Conservation (phyloP, 345 rosid genomes). For the Barbarea vulgaris region DNA sequence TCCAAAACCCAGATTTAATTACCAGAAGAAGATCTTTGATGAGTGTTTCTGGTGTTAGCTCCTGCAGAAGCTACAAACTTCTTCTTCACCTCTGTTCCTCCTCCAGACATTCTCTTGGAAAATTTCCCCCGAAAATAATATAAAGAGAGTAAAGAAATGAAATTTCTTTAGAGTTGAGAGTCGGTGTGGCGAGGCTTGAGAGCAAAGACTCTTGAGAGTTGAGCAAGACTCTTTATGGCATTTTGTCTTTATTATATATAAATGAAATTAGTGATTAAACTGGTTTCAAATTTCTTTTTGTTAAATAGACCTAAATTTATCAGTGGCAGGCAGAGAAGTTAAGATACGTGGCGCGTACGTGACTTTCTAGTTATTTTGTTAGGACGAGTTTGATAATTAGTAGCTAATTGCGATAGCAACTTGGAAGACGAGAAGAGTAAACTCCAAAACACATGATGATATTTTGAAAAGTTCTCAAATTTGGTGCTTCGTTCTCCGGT, state of each 20-base stretch:
- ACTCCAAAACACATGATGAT: neutral
- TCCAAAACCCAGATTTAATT: neutral
- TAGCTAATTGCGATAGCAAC: neutral
- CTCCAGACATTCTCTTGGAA: slow-evolving; percentile 13
- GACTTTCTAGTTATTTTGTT: neutral
- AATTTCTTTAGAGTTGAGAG: too few relatives aligned
- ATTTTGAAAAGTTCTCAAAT: neutral
- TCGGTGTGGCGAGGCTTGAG: neutral
- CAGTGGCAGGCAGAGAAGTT: slow-evolving; percentile 3
- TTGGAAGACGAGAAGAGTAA: neutral
- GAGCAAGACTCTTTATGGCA: neutral
- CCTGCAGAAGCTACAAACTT: slow-evolving; percentile 7
- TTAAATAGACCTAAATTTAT: neutral
- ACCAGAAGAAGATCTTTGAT: slow-evolving; percentile 28
- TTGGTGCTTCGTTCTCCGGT: neutral
- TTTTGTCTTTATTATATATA: slow-evolving; percentile 15
- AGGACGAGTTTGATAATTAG: slow-evolving; percentile 2
- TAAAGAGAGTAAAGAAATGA: neutral
- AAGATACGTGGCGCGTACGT: slow-evolving; percentile 25
- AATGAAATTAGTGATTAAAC: neutral
- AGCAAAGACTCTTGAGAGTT: neutral
- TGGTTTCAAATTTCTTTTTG: neutral
- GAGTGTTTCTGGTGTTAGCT: slow-evolving; percentile 26
- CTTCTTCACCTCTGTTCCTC: slow-evolving; percentile 4
- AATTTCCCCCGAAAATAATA: neutral